A percentile compares a stretch with the other conserved stretches of the same genome.
These are phyloP conservation scores for Cinnamomum micranthum DNA, from an alignment of 164 flowering plant species.

Conservation along the genomic window DNA sequence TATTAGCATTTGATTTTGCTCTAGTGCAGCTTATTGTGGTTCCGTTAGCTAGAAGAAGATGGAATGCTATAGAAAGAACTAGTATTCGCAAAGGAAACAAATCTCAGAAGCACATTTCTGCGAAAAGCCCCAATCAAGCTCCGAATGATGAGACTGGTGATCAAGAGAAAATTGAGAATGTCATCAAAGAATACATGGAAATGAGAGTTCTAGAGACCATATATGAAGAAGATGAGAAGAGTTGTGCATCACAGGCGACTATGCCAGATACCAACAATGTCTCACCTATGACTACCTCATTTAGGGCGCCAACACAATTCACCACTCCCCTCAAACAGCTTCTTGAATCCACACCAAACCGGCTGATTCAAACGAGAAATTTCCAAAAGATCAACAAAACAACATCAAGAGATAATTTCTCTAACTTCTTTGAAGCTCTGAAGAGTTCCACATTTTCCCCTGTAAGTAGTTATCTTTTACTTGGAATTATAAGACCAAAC, in stretches of 20 bases:
- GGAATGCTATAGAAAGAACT: not conserved
- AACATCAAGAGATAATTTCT: slow-evolving; percentile 5
- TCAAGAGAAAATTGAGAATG: slow-evolving; percentile 14
- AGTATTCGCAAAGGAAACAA: not conserved
- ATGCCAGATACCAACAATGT: slow-evolving; percentile 3
- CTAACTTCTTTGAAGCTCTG: slow-evolving; percentile 4
- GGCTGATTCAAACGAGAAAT: slow-evolving; percentile 14
- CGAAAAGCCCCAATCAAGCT: not conserved
- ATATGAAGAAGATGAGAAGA: slow-evolving; percentile 27
- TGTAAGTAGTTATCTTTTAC: slow-evolving; percentile 12
- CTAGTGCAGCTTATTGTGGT: slow-evolving; percentile 18
- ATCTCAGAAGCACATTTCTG: not conserved
- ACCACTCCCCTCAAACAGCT: slow-evolving; percentile 18
- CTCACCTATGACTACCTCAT: slow-evolving; percentile 6
- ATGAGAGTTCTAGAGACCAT: slow-evolving; percentile 31
- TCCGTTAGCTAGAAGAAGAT: slow-evolving; percentile 18
- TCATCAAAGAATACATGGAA: slow-evolving; percentile 22
- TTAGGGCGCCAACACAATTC: not conserved
- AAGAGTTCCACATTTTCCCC: slow-evolving; percentile 13
- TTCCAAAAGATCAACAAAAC: slow-evolving; percentile 17
- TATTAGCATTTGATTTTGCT: not conserved
- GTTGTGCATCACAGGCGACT: slow-evolving; percentile 15
- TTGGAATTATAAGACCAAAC: not conserved
- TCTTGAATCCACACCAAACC: slow-evolving; percentile 22
- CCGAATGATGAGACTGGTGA: not conserved